Evolutionary conservation across 768 basidiomycete genomes (phyloP), one percentile per base, ranked within the genome.

Genomic region (Tylopilus rubrobrunneus): DNA sequence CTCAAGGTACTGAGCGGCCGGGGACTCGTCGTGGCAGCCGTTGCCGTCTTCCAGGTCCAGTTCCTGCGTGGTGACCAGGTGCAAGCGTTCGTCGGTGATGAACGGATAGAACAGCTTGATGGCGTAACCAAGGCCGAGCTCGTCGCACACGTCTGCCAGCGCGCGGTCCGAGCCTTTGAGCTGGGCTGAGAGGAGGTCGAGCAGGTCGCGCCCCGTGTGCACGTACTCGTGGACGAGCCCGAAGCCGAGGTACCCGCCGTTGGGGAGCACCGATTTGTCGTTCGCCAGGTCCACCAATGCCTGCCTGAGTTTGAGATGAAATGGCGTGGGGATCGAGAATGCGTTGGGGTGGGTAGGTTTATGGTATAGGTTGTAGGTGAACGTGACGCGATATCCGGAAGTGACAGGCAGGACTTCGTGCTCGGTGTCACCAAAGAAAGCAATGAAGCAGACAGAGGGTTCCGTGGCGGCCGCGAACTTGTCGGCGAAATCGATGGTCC

Each of bases 331-430:
- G 4, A 56, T 40, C 10, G 31, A 41, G 0, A 23, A 48, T 15
- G 28, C 1, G 40, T 11, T 31, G 14, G 48, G 48, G 5, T 29
- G 33, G 3, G 6, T 7, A 2, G 42, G 31, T 5, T 42, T 41
- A 8, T 43, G 44, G 29, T 61, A 56, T 21, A 78, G 69, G 52
- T 77, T 77, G 62, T 74, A 77, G 1, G 78, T 75, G 45, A 80
- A 43, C 3, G 75, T 79, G 33, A 80, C 67, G 2, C 80, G 73
- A 36, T 73, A 61, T 0, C 80, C 78, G 0, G 73, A 68, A 3
- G 45, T 66, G 47, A 80, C 74, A 1, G 66, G 69, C n/a, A 67
- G 41, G 46, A 79, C 75, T 48, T 79, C 76, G 56, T 78, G 76
- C 51, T 77, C 73, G 53, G 76, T 64, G 51, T 79, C 78, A 36